Evolutionary conservation across 73 alveolate genomes (phyloP).

Genomic region (Paramecium primaurelia): DNA sequence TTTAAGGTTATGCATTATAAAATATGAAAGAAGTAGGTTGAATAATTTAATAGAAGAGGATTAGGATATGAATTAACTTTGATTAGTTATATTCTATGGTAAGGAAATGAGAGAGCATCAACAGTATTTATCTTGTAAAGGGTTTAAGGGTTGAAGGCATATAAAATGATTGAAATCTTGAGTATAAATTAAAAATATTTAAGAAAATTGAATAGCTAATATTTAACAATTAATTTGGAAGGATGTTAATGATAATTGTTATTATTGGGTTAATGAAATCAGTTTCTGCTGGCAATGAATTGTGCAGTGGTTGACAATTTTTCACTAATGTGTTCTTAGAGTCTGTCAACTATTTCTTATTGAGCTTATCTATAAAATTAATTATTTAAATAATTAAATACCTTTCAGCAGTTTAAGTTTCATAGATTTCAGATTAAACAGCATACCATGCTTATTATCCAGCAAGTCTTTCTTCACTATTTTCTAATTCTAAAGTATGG

Average conservation of each 20-base stretch:
- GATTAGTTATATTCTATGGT: background rate
- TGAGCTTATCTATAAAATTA: background rate
- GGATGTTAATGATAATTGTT: background rate
- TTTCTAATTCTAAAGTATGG: conserved; percentile 27
- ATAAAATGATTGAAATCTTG: background rate
- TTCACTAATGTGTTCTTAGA: conserved; percentile 52
- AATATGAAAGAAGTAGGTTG: background rate
- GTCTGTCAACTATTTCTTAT: conserved; percentile 40
- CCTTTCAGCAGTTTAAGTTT: conserved; percentile 47
- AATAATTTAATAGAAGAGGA: background rate
- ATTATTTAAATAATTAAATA: background rate
- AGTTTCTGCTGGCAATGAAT: conserved; percentile 46
- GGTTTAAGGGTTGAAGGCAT: background rate
- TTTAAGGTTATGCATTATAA: background rate
- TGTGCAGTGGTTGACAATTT: conserved; percentile 24
- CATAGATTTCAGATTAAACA: background rate
- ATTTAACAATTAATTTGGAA: background rate
- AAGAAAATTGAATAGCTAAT: background rate
- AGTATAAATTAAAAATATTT: background rate
- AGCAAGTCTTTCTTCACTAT: conserved; percentile 1
- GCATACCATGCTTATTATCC: conserved; percentile 5
- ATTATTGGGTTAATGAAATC: conserved; percentile 7
- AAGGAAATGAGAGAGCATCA: background rate
- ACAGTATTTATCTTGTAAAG: background rate
- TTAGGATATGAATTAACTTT: background rate